phyloP scores from a whole-genome alignment of 2,329 filamentous ascomycete species.

The Amylocarpus encephaloides region DNA sequence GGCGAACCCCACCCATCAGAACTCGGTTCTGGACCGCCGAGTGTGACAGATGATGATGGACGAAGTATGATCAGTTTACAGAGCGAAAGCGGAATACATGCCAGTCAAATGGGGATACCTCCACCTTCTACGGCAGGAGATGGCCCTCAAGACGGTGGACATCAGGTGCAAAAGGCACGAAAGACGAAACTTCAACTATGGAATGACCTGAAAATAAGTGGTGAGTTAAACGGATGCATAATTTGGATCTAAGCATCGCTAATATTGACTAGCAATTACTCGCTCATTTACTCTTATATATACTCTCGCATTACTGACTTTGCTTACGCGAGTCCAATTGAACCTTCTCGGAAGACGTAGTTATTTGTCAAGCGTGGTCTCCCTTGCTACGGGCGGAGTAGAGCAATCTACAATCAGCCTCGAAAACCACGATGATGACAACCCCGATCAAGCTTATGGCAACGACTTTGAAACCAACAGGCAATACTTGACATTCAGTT shows the following conservation, averaged over 20 bases:
- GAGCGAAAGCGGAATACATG: slow-evolving; percentile 77
- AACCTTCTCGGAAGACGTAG: slow-evolving; percentile 93
- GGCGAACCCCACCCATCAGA: slow-evolving; percentile 43
- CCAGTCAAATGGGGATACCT: slow-evolving; percentile 65
- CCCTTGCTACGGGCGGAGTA: slow-evolving; percentile 69
- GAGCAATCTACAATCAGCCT: slow-evolving; percentile 74
- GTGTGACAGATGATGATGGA: slow-evolving; percentile 75
- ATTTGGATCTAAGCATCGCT: slow-evolving; percentile 12
- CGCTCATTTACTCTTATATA: slow-evolving; percentile 89
- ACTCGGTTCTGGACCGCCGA: slow-evolving; percentile 41
- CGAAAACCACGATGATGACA: slow-evolving; percentile 90
- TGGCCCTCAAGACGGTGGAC: slow-evolving; percentile 37
- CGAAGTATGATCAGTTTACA: slow-evolving; percentile 69
- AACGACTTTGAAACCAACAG: slow-evolving; percentile 96
- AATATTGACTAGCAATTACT: slow-evolving; percentile 62
- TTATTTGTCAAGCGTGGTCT: slow-evolving; percentile 92
- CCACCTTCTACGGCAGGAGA: slow-evolving; percentile 39
- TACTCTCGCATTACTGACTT: slow-evolving; percentile 78
- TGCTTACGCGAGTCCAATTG: slow-evolving; percentile 91
- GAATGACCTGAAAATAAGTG: slow-evolving; percentile 95
- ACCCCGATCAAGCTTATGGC: slow-evolving; percentile 72
- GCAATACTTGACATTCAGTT: slow-evolving; percentile 92
- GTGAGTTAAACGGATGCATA: slow-evolving; percentile 44
- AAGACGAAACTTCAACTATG: slow-evolving; percentile 91
- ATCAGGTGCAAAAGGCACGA: slow-evolving; percentile 45